Base-by-base conservation (phyloP, 2,329 filamentous ascomycete genomes). In the Colletotrichum brevisporum region DNA sequence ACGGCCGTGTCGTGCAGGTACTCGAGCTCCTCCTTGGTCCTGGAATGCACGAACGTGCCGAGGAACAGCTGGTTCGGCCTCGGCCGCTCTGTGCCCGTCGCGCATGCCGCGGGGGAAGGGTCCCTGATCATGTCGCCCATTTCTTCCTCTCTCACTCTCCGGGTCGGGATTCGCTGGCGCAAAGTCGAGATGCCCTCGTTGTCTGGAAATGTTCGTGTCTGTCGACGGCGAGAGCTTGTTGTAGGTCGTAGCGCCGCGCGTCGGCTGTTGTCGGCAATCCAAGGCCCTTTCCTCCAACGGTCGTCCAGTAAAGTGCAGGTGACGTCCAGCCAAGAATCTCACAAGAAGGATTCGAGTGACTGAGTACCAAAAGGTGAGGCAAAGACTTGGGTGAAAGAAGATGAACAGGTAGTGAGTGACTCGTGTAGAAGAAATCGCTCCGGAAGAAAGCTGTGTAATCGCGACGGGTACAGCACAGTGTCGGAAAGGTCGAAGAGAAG, bases 41-140 rank as follows among this genome's bases (percentile, higher is more conserved):
- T 84, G 76, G 84, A 83, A 76, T 89, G 86, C 65, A 90, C 79
- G 73, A 90, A 90, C 0, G 84, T 85, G 67, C 88, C 88, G 45
- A 85, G 75, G 72, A 88, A 86, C 21, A 89, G 73, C 73, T 86
- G 81, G 56, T 83, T 83, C 64, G 58, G 58, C 15, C 6, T 36
- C 31, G 31, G 10, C 43, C 57, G 24, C 48, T 39, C 4, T 6
- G 43, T 27, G 61, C 15, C 31, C n/a, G 67, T 6, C 18, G 55
- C 18, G 13, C 31, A 41, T 39, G 60, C 41, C 31, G 45, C 55
- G 16, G 62, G 51, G n/a, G 67, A 58, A 18, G 48, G 56, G 52
- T 70, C 67, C 24, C 54, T 48, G 18, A 70, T 70, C 63, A 70
- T 62, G 18, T 70, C 67, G 57, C 67, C 67, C 67, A 70, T 70